These are phyloP conservation scores for Malassezia yamatoensis DNA, from an alignment of 1,284 basidiomycete species.

Conservation along the genomic window DNA sequence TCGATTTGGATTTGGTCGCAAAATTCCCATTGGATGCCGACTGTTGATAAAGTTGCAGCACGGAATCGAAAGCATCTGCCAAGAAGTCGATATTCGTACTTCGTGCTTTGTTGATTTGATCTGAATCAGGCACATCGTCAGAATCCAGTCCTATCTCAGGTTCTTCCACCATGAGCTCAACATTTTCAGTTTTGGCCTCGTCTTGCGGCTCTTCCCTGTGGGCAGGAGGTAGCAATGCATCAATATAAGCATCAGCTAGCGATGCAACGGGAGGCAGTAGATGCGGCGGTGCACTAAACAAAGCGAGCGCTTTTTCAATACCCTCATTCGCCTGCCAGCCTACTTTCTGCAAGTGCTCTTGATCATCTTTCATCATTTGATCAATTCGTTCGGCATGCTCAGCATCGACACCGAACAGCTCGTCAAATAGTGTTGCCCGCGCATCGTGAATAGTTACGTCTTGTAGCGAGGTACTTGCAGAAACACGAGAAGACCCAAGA, in stretches of 20 bases:
- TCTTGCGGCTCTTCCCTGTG: too few relatives aligned
- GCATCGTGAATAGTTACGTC: conserved; percentile 37
- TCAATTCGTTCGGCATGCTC: conserved; percentile 11
- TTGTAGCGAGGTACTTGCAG: conserved; percentile 22
- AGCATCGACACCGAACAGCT: conserved; percentile 63
- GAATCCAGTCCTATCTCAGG: too few relatives aligned
- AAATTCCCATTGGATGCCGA: neutral
- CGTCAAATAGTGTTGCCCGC: conserved; percentile 67
- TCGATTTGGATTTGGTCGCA: conserved; percentile 7
- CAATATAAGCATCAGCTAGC: conserved; percentile 65
- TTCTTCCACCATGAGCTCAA: too few relatives aligned
- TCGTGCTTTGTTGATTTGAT: conserved; percentile 42
- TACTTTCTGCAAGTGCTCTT: neutral
- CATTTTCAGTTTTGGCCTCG: too few relatives aligned
- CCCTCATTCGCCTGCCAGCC: conserved; percentile 1
- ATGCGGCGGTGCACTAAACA: conserved; percentile 67
- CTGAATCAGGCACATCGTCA: conserved; percentile 7
- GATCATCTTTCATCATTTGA: conserved; percentile 13
- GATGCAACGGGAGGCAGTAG: conserved; percentile 66
- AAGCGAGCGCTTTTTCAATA: conserved; percentile 44
- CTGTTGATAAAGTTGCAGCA: neutral
- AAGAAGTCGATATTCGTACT: conserved; percentile 34
- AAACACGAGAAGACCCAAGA: conserved; percentile 18
- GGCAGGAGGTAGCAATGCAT: conserved; percentile 57
- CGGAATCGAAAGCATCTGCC: conserved; percentile 12